phyloP scores from a whole-genome alignment of 352 stramenopile genomes.

The Discostella stelligera region DNA sequence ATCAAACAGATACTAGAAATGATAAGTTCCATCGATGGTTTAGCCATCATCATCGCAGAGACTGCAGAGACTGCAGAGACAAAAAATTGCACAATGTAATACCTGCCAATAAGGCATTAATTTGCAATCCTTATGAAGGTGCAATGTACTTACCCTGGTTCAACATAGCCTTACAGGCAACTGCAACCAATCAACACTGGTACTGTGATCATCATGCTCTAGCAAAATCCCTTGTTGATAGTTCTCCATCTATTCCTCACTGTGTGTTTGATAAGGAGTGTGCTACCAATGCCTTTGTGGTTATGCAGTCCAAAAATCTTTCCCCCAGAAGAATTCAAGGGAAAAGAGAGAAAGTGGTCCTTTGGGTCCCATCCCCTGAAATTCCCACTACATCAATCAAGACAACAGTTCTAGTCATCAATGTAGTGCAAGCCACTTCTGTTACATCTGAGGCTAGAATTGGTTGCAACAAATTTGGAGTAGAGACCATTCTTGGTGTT shows the following conservation, averaged over 20 bases:
- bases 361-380: too few species aligned
- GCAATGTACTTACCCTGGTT: neutral
- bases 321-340: neutral
- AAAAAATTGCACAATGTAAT: too few species aligned
- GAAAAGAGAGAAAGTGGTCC: neutral
- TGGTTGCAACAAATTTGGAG: too few species aligned
- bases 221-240: neutral
- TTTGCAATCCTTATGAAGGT: neutral
- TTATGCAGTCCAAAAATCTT: neutral
- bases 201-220: conserved; percentile 13
- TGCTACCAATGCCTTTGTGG: neutral
- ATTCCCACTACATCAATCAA: too few species aligned
- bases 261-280: conserved; percentile 2
- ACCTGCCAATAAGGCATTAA: neutral
- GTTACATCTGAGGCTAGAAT: too few species aligned
- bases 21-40: too few species aligned
- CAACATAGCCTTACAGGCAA: neutral
- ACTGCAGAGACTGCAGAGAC: too few species aligned
- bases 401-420: too few species aligned
- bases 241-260: conserved; percentile 2
- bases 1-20: too few species aligned
- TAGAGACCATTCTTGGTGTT: neutral
- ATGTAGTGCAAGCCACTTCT: too few species aligned
- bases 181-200: neutral
- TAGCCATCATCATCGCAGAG: too few species aligned